Evolutionary conservation across 169 alveolate genomes (phyloP).

Genomic region (Amoebophrya sp.): DNA sequence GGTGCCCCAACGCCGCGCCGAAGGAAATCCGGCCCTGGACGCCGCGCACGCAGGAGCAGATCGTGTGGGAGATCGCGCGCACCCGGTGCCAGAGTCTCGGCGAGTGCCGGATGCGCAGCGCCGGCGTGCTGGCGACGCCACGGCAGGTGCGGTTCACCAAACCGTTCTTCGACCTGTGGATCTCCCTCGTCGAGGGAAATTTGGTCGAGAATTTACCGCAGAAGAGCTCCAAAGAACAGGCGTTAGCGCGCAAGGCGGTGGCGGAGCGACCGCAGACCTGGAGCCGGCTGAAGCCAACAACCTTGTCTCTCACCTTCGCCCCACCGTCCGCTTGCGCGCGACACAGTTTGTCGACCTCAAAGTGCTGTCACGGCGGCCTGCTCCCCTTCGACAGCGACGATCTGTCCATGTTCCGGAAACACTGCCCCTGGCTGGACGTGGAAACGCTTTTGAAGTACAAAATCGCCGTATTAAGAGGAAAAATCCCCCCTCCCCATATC

Average conservation of each 20-base stretch:
- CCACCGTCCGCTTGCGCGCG: neutral
- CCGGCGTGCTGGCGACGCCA: neutral
- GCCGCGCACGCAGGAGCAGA: neutral
- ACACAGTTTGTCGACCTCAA: neutral
- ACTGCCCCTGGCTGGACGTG: neutral
- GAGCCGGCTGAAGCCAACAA: neutral
- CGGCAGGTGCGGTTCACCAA: neutral
- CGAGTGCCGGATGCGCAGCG: neutral
- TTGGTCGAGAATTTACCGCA: neutral
- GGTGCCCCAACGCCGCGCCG: neutral
- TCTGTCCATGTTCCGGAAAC: neutral
- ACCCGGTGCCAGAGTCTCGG: neutral
- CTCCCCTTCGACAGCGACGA: neutral
- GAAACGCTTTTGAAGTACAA: neutral
- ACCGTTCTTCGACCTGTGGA: neutral
- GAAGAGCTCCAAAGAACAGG: neutral
- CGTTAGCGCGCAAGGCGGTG: neutral
- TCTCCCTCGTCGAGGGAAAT: neutral
- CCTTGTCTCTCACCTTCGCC: neutral
- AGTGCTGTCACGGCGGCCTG: neutral
- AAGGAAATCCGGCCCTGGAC: neutral
- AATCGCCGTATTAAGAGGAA: neutral
- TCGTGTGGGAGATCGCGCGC: neutral
- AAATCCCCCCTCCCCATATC: too few relatives aligned
- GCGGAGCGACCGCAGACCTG: neutral